These are phyloP conservation scores for Thuja plicata DNA, from an alignment of 83 land plant genomes.

Conservation along the genomic window DNA sequence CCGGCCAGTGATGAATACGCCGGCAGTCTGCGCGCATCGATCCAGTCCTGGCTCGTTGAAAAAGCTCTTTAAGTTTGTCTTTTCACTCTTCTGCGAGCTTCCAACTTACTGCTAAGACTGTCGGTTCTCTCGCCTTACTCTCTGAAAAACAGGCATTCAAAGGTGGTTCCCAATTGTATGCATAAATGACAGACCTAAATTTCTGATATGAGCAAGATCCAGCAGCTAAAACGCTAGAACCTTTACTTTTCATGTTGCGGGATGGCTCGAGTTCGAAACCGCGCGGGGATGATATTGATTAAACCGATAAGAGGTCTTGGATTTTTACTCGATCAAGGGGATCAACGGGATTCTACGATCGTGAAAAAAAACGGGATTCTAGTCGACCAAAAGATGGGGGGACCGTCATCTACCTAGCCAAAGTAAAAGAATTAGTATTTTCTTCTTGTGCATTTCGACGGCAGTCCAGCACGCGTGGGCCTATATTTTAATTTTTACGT, in stretches of 20 bases:
- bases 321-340: conserved; percentile 45
- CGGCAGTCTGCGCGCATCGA: background rate
- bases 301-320: conserved; percentile 27
- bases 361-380: conserved; percentile 18
- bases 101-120: background rate
- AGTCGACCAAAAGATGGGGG: too few relatives aligned
- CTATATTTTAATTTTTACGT: background rate
- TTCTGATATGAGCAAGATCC: background rate
- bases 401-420: conserved; percentile 20
- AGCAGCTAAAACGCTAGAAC: background rate
- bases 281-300: conserved; percentile 27
- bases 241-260: background rate
- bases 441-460: background rate
- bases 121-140: background rate
- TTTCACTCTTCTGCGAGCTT: background rate
- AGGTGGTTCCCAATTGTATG: background rate
- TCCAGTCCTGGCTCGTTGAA: background rate
- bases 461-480: background rate
- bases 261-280: background rate
- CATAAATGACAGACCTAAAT: background rate
- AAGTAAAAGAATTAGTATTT: background rate
- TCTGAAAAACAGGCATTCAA: background rate
- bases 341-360: background rate
- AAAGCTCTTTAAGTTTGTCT: background rate
- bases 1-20: background rate